These are phyloP conservation scores for Metarhizium robertsii DNA, from an alignment of 2,329 filamentous ascomycete genomes.

Conservation along the genomic window DNA sequence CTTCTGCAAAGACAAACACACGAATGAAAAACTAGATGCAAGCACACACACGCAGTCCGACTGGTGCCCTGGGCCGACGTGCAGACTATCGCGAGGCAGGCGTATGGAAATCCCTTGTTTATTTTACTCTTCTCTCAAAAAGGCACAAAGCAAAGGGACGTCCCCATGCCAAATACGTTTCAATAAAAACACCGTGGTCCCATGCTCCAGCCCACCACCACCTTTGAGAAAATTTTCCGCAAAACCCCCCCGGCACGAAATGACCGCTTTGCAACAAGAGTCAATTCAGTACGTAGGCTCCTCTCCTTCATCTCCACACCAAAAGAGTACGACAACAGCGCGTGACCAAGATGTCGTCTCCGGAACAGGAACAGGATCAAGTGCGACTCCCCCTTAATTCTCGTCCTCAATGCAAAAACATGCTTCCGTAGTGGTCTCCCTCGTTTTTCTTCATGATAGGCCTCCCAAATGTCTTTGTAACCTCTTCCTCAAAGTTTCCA, in stretches of 20 bases:
- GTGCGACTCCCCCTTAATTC: neutral
- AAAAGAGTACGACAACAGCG: too few relatives aligned
- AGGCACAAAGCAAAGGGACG: too few relatives aligned
- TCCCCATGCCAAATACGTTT: too few relatives aligned
- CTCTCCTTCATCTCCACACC: neutral
- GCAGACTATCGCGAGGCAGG: too few relatives aligned
- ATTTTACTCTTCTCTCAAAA: too few relatives aligned
- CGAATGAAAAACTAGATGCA: too few relatives aligned
- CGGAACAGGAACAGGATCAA: neutral
- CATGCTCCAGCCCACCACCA: conserved; percentile 10
- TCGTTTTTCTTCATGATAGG: neutral
- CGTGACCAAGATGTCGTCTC: neutral
- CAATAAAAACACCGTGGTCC: too few relatives aligned
- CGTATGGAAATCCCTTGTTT: too few relatives aligned
- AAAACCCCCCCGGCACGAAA: conserved; percentile 6
- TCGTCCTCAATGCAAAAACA: neutral
- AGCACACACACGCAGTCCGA: too few relatives aligned
- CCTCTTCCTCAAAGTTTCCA: too few relatives aligned
- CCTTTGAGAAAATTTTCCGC: conserved; percentile 5
- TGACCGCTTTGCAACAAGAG: neutral
- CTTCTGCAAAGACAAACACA: too few relatives aligned
- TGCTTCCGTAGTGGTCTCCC: neutral
- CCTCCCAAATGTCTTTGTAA: neutral
- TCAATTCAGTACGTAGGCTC: neutral
- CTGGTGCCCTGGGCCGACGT: too few relatives aligned